Evolutionary conservation across 441 rosid genomes (phyloP), one percentile per base, ranked within the genome.

Genomic region (Pelargonium australe): DNA sequence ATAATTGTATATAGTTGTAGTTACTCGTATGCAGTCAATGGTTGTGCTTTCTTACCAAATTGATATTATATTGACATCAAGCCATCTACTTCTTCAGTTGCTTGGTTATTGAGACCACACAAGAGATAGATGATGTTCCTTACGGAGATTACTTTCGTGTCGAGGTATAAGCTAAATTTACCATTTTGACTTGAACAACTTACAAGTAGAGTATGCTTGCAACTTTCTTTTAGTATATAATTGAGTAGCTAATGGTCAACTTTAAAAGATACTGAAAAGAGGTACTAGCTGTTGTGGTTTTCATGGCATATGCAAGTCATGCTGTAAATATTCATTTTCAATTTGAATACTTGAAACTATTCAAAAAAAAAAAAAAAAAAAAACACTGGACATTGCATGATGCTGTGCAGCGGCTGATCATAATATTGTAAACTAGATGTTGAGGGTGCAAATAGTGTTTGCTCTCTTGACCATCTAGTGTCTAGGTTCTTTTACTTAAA

Each of bases 81-180:
- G 43, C 66, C 68, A 68, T 80, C 72, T 69, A 65, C 45, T 72
- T 75, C 67, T 77, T 70, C 84, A 92, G 99, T 74, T 89, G 86
- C 78, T 78, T 92, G 83, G 91, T 92, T 65, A 64, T 95, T 70
- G 87, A 90, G 85, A 87, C 92, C 74, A 89, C 98, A 63, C 96
- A 95, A 82, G 93, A 83, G 81, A 80, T 95, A 79, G 85, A 40
- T 63, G 97, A 92, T 25, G 96, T 90, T 57, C 97, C 99, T 55
- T 89, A 83, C 74, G 99, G 88, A 78, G 98, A 95, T 85, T 85
- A 87, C 78, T 95, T 95, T 76, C 79, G 79, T 0, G 96, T 95
- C 43, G 86, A 95, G 99, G 99, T 95, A 90, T 45, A 71, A 14
- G 63, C 74, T 74, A 68, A 58, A 70, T 40, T 47, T 67, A 28